Percentiles rank a stretch among this genome's conserved stretches.
Conservation (phyloP, 2,329 filamentous ascomycete genomes). For the Ophiostoma himal-ulmi region DNA sequence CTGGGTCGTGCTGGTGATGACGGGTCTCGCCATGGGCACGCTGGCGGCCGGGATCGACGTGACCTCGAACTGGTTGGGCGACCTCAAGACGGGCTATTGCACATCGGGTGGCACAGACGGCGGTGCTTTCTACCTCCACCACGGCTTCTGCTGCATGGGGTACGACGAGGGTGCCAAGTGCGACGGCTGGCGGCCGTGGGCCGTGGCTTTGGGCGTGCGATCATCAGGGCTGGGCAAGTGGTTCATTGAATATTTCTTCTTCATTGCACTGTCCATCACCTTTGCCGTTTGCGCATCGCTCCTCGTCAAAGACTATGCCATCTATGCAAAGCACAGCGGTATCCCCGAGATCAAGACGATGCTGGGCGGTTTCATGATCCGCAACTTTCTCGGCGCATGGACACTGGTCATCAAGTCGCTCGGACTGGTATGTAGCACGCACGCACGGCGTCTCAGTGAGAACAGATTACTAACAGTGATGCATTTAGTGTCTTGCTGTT, state of each 20-base stretch:
- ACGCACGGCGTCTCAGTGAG: neutral
- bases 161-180: constrained; percentile 80
- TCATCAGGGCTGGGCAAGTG: constrained; percentile 55
- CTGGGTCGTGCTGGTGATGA: constrained; percentile 82
- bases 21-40: constrained; percentile 74
- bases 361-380: constrained; percentile 87
- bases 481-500: constrained; percentile 64
- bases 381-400: constrained; percentile 79
- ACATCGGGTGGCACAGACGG: constrained; percentile 66
- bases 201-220: constrained; percentile 60
- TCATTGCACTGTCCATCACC: constrained; percentile 71
- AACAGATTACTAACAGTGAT: neutral
- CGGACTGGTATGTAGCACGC: constrained; percentile 46
- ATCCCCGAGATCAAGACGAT: constrained; percentile 98
- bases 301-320: constrained; percentile 75
- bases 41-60: constrained; percentile 88
- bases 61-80: constrained; percentile 85
- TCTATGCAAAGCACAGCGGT: constrained; percentile 88
- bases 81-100: constrained; percentile 87
- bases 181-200: constrained; percentile 82
- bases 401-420: constrained; percentile 85
- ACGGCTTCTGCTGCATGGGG: constrained; percentile 87
- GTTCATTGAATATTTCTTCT: constrained; percentile 82
- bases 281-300: constrained; percentile 74
- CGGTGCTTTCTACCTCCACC: constrained; percentile 85